phyloP scores from a whole-genome alignment of 2,329 filamentous ascomycete genomes.

The Thyridium curvatum region DNA sequence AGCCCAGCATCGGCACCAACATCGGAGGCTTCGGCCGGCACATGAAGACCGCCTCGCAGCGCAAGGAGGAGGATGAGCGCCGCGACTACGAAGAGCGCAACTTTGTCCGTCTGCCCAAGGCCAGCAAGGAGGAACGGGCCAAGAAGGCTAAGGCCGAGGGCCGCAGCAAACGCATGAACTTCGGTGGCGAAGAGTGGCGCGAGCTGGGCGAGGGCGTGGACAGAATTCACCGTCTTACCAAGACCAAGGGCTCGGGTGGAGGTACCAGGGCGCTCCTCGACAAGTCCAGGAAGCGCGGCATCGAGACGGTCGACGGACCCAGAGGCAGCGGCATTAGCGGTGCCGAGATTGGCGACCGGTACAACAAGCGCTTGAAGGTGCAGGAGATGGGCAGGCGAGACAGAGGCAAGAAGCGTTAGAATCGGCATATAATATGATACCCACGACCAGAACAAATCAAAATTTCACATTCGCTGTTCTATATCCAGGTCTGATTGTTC shows the following conservation, averaged over 20 bases:
- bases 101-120: conserved; percentile 77
- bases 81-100: conserved; percentile 88
- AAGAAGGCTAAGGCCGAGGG: conserved; percentile 52
- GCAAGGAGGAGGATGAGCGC: conserved; percentile 71
- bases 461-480: too few relatives aligned
- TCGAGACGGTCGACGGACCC: conserved; percentile 62
- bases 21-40: conserved; percentile 74
- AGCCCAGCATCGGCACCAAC: conserved; percentile 88
- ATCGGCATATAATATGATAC: too few relatives aligned
- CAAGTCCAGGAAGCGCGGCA: conserved; percentile 76
- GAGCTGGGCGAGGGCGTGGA: conserved; percentile 79
- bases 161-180: conserved; percentile 53
- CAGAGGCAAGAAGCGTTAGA: conserved; percentile 27
- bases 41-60: conserved; percentile 70
- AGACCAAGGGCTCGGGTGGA: conserved; percentile 52
- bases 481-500: conserved; percentile 29
- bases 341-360: conserved; percentile 65
- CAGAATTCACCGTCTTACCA: conserved; percentile 77
- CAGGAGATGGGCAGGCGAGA: conserved; percentile 39
- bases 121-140: conserved; percentile 78
- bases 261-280: conserved; percentile 62
- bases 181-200: conserved; percentile 90
- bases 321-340: conserved; percentile 51
- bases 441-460: conserved; percentile 2
- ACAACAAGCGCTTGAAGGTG: conserved; percentile 62